A percentile compares a stretch with the other conserved stretches of the same genome.
Evolutionary conservation across 2,329 filamentous ascomycete genomes (phyloP).

Genomic region (Botrytis byssoidea): DNA sequence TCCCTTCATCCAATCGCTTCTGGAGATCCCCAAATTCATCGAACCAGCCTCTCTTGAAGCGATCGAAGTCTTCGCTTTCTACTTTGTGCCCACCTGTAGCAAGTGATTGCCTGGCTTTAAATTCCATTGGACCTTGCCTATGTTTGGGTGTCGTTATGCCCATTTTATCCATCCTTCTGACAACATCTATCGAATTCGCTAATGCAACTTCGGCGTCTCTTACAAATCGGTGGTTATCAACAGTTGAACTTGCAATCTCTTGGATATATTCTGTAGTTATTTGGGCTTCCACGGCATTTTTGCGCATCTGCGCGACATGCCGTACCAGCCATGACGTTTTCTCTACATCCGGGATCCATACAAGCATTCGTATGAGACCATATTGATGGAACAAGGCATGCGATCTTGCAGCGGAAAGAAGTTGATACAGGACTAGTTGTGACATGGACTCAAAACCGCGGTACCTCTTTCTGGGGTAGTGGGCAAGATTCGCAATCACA

Average conservation of each 20-base stretch:
- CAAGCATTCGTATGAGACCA: slow-evolving; percentile 74
- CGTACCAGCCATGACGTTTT: slow-evolving; percentile 60
- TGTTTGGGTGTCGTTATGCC: slow-evolving; percentile 47
- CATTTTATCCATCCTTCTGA: slow-evolving; percentile 48
- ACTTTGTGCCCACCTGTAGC: slow-evolving; percentile 26
- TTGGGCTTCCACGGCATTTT: slow-evolving; percentile 58
- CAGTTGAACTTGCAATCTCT: slow-evolving; percentile 50
- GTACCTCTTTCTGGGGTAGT: slow-evolving; percentile 51
- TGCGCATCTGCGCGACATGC: slow-evolving; percentile 53
- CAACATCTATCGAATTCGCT: slow-evolving; percentile 43
- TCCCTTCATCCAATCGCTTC: background rate
- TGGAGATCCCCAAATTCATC: background rate
- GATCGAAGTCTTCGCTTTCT: slow-evolving; percentile 1
- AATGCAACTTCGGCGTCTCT: slow-evolving; percentile 51
- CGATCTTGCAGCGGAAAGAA: slow-evolving; percentile 57
- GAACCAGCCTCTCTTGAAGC: slow-evolving; percentile 1
- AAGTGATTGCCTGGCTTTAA: slow-evolving; percentile 16
- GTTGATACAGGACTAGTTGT: slow-evolving; percentile 58
- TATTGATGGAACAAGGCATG: slow-evolving; percentile 68
- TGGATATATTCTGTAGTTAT: slow-evolving; percentile 57
- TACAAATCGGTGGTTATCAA: slow-evolving; percentile 31
- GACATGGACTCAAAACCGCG: slow-evolving; percentile 56
- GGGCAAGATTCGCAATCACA: slow-evolving; percentile 65
- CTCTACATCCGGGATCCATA: slow-evolving; percentile 67
- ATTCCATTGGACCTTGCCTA: slow-evolving; percentile 43